A percentile compares a stretch with the other conserved stretches of the same genome.
Evolutionary conservation across 805 yeast species (phyloP).

Genomic region (Pichia scutulata): DNA sequence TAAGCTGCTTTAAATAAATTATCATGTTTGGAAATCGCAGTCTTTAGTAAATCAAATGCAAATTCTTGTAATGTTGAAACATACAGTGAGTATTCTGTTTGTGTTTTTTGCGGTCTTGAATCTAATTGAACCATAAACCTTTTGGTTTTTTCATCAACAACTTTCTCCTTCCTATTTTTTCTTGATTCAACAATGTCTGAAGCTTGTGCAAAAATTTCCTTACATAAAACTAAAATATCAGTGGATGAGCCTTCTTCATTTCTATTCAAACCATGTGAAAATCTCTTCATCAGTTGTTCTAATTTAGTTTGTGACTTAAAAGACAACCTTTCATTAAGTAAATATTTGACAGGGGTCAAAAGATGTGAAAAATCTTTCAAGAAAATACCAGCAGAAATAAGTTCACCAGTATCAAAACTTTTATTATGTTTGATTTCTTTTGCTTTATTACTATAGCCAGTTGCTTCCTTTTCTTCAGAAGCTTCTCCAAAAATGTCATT

Average conservation of each 20-base stretch:
- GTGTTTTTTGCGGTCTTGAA: constrained; percentile 47
- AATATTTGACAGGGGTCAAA: constrained; percentile 59
- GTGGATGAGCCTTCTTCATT: constrained; percentile 52
- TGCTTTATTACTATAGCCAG: constrained; percentile 77
- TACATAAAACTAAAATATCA: constrained; percentile 62
- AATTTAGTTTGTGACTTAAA: constrained; percentile 64
- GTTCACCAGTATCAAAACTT: constrained; percentile 81
- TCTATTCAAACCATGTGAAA: constrained; percentile 69
- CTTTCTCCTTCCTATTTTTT: constrained; percentile 13
- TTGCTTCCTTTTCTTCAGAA: constrained; percentile 92
- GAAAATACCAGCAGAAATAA: constrained; percentile 57
- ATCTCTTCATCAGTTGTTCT: constrained; percentile 70
- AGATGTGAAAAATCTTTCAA: constrained; percentile 49
- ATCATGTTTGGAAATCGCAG: constrained; percentile 59
- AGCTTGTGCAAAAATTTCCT: constrained; percentile 59
- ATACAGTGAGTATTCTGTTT: constrained; percentile 48
- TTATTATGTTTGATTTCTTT: constrained; percentile 86
- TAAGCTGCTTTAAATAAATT: constrained; percentile 51
- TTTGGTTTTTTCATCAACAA: constrained; percentile 28
- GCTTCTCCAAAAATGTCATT: constrained; percentile 89
- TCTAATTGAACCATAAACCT: constrained; percentile 72
- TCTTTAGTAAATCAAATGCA: constrained; percentile 66
- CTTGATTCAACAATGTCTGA: constrained; percentile 21
- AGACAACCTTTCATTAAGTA: constrained; percentile 57
- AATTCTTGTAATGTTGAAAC: constrained; percentile 62